Conservation (phyloP, 331 rosid species). For the Pyracantha coccinea region DNA sequence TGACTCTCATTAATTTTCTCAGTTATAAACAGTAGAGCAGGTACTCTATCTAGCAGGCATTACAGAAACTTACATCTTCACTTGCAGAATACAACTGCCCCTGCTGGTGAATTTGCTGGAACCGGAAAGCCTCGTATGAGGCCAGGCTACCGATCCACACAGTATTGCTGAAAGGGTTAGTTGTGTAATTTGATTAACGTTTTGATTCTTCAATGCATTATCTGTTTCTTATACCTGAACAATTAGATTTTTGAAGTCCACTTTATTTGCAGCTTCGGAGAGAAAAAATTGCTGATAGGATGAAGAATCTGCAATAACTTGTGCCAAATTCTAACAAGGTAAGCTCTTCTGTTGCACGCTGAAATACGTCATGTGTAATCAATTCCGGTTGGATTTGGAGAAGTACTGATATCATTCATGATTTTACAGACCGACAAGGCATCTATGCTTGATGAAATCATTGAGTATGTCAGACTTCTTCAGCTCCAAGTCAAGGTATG, state of each 20-base stretch:
- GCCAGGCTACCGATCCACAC: slow-evolving; percentile 33
- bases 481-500: slow-evolving; percentile 45
- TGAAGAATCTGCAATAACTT: slow-evolving; percentile 42
- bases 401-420: background rate
- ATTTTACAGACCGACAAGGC: slow-evolving; percentile 40
- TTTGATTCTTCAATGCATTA: background rate
- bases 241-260: background rate
- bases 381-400: background rate
- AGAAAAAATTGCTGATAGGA: slow-evolving; percentile 47
- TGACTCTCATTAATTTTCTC: no score
- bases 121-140: slow-evolving; percentile 19
- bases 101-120: slow-evolving; percentile 10
- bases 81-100: background rate
- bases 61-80: background rate
- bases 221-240: background rate
- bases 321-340: slow-evolving; percentile 41
- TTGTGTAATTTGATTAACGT: background rate
- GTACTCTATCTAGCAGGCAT: background rate
- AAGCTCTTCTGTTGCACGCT: background rate
- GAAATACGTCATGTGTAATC: background rate
- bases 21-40: no score
- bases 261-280: slow-evolving; percentile 29
- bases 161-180: slow-evolving; percentile 34
- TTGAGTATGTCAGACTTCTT: slow-evolving; percentile 35
- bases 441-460: slow-evolving; percentile 50